Conservation (phyloP, 768 basidiomycete genomes). For the Sistotremastrum suecicum region DNA sequence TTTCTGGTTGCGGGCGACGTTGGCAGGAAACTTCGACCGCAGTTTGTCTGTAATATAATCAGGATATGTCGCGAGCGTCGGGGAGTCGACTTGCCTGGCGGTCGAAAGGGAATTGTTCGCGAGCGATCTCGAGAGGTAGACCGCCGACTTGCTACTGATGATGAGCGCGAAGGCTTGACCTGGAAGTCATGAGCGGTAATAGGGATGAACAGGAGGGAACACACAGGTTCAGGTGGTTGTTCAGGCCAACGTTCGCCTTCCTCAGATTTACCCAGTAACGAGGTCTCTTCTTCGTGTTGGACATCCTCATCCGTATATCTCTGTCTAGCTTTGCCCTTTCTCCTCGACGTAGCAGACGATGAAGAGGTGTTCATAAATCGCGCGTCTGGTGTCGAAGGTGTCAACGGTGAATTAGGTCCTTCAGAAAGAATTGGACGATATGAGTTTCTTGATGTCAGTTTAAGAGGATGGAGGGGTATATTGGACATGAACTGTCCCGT, state of each 20-base stretch:
- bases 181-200: not conserved
- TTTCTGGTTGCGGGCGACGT: conserved; percentile 94
- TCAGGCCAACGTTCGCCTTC: conserved; percentile 18
- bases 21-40: conserved; percentile 63
- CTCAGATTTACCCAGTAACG: conserved; percentile 28
- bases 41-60: conserved; percentile 40
- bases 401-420: too few relatives aligned
- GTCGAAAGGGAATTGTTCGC: conserved; percentile 63
- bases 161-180: conserved; percentile 4
- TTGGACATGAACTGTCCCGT: too few relatives aligned
- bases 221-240: conserved; percentile 19
- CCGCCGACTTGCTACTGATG: conserved; percentile 6
- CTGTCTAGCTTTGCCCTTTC: conserved; percentile 27
- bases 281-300: conserved; percentile 44
- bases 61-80: not conserved
- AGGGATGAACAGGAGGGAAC: not conserved
- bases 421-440: too few relatives aligned
- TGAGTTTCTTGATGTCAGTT: too few relatives aligned
- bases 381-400: too few relatives aligned
- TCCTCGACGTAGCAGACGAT: conserved; percentile 9
- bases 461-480: too few relatives aligned
- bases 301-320: conserved; percentile 48
- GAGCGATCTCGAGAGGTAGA: conserved; percentile 46
- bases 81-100: conserved; percentile 34
- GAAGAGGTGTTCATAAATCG: conserved; percentile 8